phyloP scores from a whole-genome alignment of 352 stramenopile genomes.

The Phytopythium sindhum region DNA sequence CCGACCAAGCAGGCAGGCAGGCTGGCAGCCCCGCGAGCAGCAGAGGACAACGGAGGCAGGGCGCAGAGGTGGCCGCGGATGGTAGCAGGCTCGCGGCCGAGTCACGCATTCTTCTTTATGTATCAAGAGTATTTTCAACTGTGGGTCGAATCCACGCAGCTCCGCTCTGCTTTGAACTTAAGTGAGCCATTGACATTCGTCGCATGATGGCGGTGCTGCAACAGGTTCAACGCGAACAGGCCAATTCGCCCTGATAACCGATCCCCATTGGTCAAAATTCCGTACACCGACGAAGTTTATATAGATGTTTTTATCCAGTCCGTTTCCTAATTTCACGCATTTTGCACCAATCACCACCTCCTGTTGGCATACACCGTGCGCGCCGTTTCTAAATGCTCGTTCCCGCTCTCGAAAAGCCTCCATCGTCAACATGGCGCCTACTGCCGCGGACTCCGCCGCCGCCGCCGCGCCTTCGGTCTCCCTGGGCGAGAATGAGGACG shows the following conservation, averaged over 20 bases:
- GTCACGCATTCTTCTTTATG: background rate
- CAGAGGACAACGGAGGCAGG: background rate
- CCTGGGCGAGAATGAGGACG: slow-evolving; percentile 10
- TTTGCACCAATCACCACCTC: background rate
- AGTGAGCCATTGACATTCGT: background rate
- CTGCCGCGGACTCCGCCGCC: background rate
- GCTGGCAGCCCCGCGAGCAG: background rate
- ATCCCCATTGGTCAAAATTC: background rate
- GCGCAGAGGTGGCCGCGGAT: background rate
- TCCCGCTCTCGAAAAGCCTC: background rate
- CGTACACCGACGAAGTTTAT: background rate
- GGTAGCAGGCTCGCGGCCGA: background rate
- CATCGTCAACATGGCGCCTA: slow-evolving; percentile 2
- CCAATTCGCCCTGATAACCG: background rate
- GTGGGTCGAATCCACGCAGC: background rate
- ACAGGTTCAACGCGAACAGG: background rate
- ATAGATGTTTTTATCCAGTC: background rate
- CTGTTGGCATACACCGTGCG: background rate
- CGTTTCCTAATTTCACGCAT: background rate
- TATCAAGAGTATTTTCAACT: slow-evolving; percentile 3
- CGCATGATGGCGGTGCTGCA: too few species aligned
- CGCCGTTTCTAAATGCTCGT: background rate
- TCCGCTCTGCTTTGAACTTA: background rate
- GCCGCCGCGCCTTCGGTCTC: background rate
- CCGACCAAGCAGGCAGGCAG: background rate